phyloP scores from a whole-genome alignment of 805 yeast species.

The Debaryomyces castellii region DNA sequence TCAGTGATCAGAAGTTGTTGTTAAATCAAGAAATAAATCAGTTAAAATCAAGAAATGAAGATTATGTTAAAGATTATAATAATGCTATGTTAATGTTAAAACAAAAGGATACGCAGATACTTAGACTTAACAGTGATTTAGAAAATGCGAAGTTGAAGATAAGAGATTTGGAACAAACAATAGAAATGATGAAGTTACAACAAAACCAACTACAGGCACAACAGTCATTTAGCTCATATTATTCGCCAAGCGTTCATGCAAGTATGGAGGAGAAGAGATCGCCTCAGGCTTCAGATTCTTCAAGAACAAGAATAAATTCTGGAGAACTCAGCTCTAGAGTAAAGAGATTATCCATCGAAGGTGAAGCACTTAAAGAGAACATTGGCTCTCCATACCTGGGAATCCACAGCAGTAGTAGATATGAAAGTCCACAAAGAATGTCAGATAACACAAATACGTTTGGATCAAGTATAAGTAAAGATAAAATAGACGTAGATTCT shows the following conservation, averaged over 20 bases:
- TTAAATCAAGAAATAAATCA: conserved; percentile 23
- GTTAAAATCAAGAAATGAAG: conserved; percentile 33
- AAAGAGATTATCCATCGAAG: conserved; percentile 39
- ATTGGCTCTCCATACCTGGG: conserved; percentile 1
- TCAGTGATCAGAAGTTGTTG: conserved; percentile 22
- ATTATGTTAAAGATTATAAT: conserved; percentile 50
- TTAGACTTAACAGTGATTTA: conserved; percentile 59
- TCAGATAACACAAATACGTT: conserved; percentile 13
- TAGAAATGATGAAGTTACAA: conserved; percentile 28
- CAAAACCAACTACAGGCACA: conserved; percentile 13
- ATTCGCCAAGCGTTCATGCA: neutral
- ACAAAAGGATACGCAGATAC: conserved; percentile 68
- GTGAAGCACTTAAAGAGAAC: conserved; percentile 9
- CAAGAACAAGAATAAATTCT: conserved; percentile 17
- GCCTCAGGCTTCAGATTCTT: neutral
- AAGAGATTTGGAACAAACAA: conserved; percentile 51
- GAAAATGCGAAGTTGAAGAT: conserved; percentile 56
- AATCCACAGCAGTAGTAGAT: conserved; percentile 1
- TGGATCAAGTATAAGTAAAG: conserved; percentile 4
- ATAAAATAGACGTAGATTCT: conserved; percentile 34
- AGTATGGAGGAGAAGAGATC: neutral
- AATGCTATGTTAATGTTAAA: conserved; percentile 51
- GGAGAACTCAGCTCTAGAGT: conserved; percentile 42
- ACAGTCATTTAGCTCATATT: conserved; percentile 2
- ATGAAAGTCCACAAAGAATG: conserved; percentile 17